Evolutionary conservation across 441 rosid genomes (phyloP).

Genomic region (Hypseocharis bilobata): DNA sequence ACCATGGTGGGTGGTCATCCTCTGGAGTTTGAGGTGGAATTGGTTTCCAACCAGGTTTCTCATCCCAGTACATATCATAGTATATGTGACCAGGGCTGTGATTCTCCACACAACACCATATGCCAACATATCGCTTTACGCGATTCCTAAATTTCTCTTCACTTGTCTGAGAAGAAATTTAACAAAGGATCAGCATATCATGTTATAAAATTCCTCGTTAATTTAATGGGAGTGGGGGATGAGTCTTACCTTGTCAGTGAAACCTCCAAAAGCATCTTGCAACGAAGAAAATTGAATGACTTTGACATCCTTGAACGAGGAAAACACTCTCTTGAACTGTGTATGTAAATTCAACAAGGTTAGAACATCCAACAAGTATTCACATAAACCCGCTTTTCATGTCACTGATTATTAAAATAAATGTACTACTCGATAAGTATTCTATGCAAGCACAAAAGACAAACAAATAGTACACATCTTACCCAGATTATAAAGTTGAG

Average conservation of each 20-base stretch:
- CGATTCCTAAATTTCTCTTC: constrained; percentile 69
- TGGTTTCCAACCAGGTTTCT: constrained; percentile 87
- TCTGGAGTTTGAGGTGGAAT: constrained; percentile 58
- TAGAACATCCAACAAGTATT: background rate
- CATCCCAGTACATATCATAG: constrained; percentile 96
- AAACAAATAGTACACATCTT: too few species aligned
- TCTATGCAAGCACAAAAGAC: too few species aligned
- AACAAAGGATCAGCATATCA: constrained; percentile 11
- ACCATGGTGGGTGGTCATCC: constrained; percentile 81
- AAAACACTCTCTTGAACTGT: constrained; percentile 66
- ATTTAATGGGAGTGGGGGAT: background rate
- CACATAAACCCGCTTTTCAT: background rate
- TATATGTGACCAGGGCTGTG: constrained; percentile 78
- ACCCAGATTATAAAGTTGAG: too few species aligned
- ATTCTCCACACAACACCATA: constrained; percentile 85
- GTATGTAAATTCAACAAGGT: constrained; percentile 11
- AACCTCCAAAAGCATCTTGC: constrained; percentile 73
- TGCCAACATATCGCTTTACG: constrained; percentile 70
- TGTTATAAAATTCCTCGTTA: background rate
- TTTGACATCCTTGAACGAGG: constrained; percentile 64
- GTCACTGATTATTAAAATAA: too few species aligned
- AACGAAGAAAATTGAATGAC: constrained; percentile 77
- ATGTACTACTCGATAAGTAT: too few species aligned
- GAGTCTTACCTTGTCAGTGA: constrained; percentile 58
- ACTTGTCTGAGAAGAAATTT: constrained; percentile 33